phyloP scores from a whole-genome alignment of 2,329 filamentous ascomycete species.

The Phymatotrichopsis omnivora region DNA sequence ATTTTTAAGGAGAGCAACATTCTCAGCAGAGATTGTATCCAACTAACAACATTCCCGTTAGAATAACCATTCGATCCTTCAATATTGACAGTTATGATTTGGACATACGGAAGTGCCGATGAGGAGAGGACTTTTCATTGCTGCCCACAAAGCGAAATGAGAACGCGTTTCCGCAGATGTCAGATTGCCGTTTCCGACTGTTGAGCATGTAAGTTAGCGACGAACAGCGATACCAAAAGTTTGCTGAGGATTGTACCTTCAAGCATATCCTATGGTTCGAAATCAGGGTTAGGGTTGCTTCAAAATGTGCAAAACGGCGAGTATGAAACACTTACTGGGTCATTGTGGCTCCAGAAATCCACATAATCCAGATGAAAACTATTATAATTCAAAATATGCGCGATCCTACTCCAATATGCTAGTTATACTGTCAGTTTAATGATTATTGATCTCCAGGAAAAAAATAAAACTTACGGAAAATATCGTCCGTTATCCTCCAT shows the following conservation, averaged over 20 bases:
- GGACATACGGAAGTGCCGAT: conserved; percentile 39
- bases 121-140: conserved; percentile 43
- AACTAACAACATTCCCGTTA: conserved; percentile 30
- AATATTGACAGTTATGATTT: background rate
- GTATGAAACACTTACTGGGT: conserved; percentile 32
- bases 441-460: too few relatives aligned
- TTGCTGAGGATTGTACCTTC: conserved; percentile 2
- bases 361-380: conserved; percentile 39
- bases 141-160: conserved; percentile 45
- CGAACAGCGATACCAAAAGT: background rate
- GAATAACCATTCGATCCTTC: background rate
- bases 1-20: conserved; percentile 40
- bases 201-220: conserved; percentile 29
- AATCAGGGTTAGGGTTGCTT: background rate
- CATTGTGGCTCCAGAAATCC: conserved; percentile 44
- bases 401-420: conserved; percentile 33
- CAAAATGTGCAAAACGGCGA: background rate
- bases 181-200: conserved; percentile 43
- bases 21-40: conserved; percentile 34
- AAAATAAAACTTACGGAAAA: conserved; percentile 16
- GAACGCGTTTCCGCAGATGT: conserved; percentile 40
- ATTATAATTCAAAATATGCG: conserved; percentile 43
- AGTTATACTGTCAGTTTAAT: too few relatives aligned
- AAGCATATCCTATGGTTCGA: conserved; percentile 19
- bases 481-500: conserved; percentile 36